Evolutionary conservation across 2,329 filamentous ascomycete genomes (phyloP), one percentile per base, ranked within the genome.

Genomic region (Cladophialophora bantiana): DNA sequence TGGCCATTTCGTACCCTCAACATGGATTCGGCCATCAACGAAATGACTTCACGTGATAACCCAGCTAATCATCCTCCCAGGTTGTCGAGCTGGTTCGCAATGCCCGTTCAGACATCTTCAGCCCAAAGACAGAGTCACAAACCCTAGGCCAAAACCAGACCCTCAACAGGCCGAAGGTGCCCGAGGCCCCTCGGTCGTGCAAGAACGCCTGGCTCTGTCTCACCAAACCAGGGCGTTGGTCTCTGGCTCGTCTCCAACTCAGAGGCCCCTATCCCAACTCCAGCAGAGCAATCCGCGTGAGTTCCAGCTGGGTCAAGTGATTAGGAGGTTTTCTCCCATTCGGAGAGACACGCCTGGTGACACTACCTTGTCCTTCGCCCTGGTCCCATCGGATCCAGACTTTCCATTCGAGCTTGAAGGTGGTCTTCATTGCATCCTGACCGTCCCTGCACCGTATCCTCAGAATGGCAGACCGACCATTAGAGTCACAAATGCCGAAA

Each of bases 361-460:
- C 2, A 87, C 86, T 0, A 83, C 85, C 15, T 78, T 94, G 45
- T 78, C 82, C 9, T 91, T 94, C 77, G 86, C 83, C 59, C 79
- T 95, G 68, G 80, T 79, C 12, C 92, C 92, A 4, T 93, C 91
- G 5, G 92, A 95, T 75, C 92, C 92, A 0, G 92, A 95, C 74
- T 94, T 95, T 73, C 90, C 92, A 0, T 94, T 92, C 77, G 90
- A 93, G 68, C 81, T 94, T 74, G 81, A 85, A 40, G 80, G 84
- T 45, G 80, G 84, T 45, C 81, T 95, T 36, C 83, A 90, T 48
- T 94, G 90, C 75, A 82, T 87, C 52, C 79, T 95, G 42, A 83
- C 81, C 59, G 83, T 95, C 20, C 91, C 92, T 1, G 75, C 74
- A 9, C 78, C 78, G 18, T 94, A 91, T 77, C 91, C 91, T 18